Evolutionary conservation across 2,329 filamentous ascomycete species (phyloP).

Genomic region (Cladorrhinum sp.): DNA sequence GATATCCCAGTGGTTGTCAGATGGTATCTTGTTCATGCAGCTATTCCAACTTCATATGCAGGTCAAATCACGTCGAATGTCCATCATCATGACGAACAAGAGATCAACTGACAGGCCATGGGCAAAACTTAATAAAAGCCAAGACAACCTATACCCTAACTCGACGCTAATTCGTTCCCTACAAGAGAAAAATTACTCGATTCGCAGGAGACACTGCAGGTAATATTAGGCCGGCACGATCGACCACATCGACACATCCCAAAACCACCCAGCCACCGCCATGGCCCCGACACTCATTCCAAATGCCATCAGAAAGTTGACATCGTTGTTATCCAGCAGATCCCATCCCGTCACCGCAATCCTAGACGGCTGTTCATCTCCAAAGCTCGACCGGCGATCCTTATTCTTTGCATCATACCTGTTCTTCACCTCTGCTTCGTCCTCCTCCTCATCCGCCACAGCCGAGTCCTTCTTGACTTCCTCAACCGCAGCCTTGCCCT

Average conservation of each 20-base stretch:
- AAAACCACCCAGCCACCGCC: slow-evolving; percentile 58
- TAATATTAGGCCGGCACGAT: slow-evolving; percentile 21
- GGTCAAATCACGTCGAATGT: neutral
- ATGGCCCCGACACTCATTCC: slow-evolving; percentile 79
- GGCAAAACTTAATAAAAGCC: neutral
- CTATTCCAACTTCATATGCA: neutral
- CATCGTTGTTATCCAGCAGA: slow-evolving; percentile 88
- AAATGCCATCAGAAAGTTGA: slow-evolving; percentile 89
- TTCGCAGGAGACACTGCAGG: no score
- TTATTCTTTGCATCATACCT: slow-evolving; percentile 48
- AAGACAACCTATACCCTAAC: neutral
- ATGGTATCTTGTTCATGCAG: neutral
- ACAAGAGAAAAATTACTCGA: no score
- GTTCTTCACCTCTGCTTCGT: slow-evolving; percentile 25
- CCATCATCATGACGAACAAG: neutral
- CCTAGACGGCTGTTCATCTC: slow-evolving; percentile 57
- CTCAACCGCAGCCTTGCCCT: slow-evolving; percentile 44
- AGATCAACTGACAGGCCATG: neutral
- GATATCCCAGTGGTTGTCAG: no score
- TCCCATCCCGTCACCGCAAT: slow-evolving; percentile 65
- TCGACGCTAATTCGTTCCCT: neutral
- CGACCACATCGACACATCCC: slow-evolving; percentile 49
- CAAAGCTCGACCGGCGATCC: slow-evolving; percentile 51
- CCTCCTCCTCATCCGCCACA: slow-evolving; percentile 38
- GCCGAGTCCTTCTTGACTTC: slow-evolving; percentile 38